Evolutionary conservation across 2,329 filamentous ascomycete genomes (phyloP), one percentile per base, ranked within the genome.

Genomic region (Monosporascus cannonballus): DNA sequence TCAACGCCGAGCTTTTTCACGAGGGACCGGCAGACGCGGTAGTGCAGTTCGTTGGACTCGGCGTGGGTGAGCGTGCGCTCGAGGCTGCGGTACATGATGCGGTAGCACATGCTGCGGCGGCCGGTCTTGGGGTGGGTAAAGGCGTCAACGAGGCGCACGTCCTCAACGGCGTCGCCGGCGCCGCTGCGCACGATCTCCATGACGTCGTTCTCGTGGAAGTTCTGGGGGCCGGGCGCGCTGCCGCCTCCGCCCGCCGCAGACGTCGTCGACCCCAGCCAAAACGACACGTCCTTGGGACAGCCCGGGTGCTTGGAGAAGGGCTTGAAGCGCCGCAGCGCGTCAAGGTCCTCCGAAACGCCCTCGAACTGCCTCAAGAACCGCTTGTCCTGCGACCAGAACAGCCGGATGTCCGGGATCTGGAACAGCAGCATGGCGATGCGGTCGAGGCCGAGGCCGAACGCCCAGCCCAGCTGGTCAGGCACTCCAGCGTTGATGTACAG

Each of bases 401-500:
- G 83, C 14, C 94, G 86, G 61, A 99, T 99, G 67, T 99, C 94
- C 0, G 92, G 90, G 54, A 99, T 96, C 54, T 89, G 87, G 76
- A 96, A 99, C 24, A 99, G 82, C 37, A 99, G 81, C 94, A 99
- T 99, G 55, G 94, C 93, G 57, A 99, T 93, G 56, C 94, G 84
- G 71, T 99, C 94, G 27, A 99, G 80, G 2, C 94, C 94, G 18
- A 97, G 78, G 37, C 94, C 94, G 71, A 97, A 99, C 1, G 94
- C 94, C 94, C 94, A 99, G 5, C 92, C 93, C 3, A 96, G 71
- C 64, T 89, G 84, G 51, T 82, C 74, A 3, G 88, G 84, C 46
- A 90, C 84, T 48, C 84, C 87, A 0, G 93, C 91, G 51, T 89
- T 85, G 69, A 82, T 81, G 56, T 94, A 82, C 37, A 99, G 78